These are phyloP conservation scores for Phaeosphaeria sp. DNA, from an alignment of 2,329 filamentous ascomycete species.

Conservation along the genomic window DNA sequence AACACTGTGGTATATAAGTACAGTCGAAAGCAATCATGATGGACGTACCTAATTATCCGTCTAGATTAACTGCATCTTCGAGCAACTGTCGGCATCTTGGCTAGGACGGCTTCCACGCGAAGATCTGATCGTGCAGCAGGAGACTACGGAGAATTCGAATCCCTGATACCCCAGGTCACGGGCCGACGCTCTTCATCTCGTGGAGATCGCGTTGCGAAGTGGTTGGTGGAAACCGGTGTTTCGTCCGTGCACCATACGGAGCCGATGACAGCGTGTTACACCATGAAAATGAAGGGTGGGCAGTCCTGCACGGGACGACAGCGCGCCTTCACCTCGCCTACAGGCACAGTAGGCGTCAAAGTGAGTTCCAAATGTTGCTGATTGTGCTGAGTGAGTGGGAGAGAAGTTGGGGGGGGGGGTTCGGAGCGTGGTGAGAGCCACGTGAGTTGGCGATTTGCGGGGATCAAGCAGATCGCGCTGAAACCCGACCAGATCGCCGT, in stretches of 20 bases:
- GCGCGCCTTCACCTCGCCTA: background rate
- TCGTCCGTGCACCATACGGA: slow-evolving; percentile 7
- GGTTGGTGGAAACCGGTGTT: slow-evolving; percentile 18
- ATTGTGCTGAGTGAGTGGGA: background rate
- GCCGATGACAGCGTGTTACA: slow-evolving; percentile 21
- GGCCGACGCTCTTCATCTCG: background rate
- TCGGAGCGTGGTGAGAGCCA: background rate
- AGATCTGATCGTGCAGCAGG: background rate
- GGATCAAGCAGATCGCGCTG: slow-evolving; percentile 1
- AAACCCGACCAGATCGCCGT: background rate
- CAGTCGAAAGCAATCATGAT: background rate
- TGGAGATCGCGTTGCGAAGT: slow-evolving; percentile 1
- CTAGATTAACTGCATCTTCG: slow-evolving; percentile 6
- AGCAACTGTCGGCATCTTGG: background rate
- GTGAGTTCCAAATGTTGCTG: background rate
- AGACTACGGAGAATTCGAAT: slow-evolving; percentile 9
- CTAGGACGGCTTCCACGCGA: background rate
- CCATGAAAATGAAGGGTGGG: slow-evolving; percentile 23
- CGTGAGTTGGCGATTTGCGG: slow-evolving; percentile 6
- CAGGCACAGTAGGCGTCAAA: background rate
- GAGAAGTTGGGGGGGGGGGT: background rate
- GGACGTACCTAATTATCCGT: slow-evolving; percentile 11
- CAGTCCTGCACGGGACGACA: background rate
- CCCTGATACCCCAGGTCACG: slow-evolving; percentile 11
- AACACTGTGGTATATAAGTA: slow-evolving; percentile 5